Conservation (phyloP, 164 flowering plant species). For the Magnolia officinalis region DNA sequence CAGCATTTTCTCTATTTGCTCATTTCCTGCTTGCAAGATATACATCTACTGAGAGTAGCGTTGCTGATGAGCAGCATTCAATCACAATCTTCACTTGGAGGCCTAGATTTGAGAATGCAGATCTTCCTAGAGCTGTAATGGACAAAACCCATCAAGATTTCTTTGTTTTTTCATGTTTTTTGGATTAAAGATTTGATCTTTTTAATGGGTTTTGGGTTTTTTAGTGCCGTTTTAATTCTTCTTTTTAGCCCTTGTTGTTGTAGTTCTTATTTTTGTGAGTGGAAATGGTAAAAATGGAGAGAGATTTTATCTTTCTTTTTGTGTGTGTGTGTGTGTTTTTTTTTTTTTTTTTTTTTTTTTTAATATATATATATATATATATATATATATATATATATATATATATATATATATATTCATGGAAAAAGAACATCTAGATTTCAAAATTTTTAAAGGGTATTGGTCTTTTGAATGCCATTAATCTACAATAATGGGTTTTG, state of each 20-base stretch:
- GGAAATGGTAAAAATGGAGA: neutral
- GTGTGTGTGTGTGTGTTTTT: neutral
- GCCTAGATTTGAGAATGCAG: conserved; percentile 56
- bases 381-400: too few relatives aligned
- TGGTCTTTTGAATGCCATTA: neutral
- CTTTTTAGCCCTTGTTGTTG: neutral
- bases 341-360: neutral
- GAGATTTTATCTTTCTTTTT: neutral
- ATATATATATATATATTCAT: neutral
- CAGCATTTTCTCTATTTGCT: conserved; percentile 61
- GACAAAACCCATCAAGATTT: conserved; percentile 9
- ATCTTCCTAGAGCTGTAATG: conserved; percentile 49
- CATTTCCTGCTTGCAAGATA: conserved; percentile 82
- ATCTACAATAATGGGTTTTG: neutral
- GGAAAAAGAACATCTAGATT: too few relatives aligned
- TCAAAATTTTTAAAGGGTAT: neutral
- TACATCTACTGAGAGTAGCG: conserved; percentile 35
- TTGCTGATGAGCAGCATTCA: conserved; percentile 50
- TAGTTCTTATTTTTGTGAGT: neutral
- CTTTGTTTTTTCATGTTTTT: neutral
- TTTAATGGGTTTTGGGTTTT: neutral
- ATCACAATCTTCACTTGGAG: conserved; percentile 82
- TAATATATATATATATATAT: too few relatives aligned
- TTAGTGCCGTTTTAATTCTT: neutral
- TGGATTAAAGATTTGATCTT: conserved; percentile 1